A percentile compares a stretch with the other conserved stretches of the same genome.
Conservation (phyloP, 345 rosid species). For the Rhizophora apiculata region DNA sequence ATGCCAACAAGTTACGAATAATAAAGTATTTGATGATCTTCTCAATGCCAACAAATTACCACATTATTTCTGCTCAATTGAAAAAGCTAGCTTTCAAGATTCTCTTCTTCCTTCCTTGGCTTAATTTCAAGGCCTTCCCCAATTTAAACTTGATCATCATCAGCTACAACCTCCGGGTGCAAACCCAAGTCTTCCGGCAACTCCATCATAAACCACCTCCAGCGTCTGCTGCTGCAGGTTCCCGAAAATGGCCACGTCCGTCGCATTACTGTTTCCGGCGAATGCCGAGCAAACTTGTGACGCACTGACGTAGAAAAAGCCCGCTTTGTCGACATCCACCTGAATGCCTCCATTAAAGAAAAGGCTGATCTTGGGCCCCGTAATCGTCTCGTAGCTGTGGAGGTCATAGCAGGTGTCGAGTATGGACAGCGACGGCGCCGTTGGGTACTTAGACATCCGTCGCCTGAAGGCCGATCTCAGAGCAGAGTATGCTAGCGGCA, state of each 20-base stretch:
- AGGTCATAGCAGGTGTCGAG: conserved; percentile 83
- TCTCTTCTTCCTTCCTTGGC: no score
- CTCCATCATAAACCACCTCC: conserved; percentile 74
- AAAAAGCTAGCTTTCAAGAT: no score
- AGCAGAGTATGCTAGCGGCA: no score
- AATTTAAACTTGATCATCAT: neutral
- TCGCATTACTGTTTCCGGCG: conserved; percentile 57
- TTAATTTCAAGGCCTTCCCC: no score
- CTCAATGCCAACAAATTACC: no score
- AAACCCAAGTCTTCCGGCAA: conserved; percentile 61
- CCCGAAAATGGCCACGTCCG: conserved; percentile 53
- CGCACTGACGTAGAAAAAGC: conserved; percentile 39
- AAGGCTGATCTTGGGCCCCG: conserved; percentile 51
- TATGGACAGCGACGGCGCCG: conserved; percentile 47
- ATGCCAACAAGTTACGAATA: no score
- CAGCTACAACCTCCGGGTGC: conserved; percentile 13
- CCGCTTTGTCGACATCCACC: conserved; percentile 42
- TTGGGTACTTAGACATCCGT: conserved; percentile 27
- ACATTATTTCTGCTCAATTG: no score
- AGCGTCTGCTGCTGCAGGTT: conserved; percentile 68
- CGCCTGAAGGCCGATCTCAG: no score
- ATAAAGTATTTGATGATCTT: no score
- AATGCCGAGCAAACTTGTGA: conserved; percentile 82
- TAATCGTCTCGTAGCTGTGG: conserved; percentile 26
- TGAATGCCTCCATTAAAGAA: conserved; percentile 41